Conservation (phyloP, 139 green algal genomes). For the Picochlorum costavermella region DNA sequence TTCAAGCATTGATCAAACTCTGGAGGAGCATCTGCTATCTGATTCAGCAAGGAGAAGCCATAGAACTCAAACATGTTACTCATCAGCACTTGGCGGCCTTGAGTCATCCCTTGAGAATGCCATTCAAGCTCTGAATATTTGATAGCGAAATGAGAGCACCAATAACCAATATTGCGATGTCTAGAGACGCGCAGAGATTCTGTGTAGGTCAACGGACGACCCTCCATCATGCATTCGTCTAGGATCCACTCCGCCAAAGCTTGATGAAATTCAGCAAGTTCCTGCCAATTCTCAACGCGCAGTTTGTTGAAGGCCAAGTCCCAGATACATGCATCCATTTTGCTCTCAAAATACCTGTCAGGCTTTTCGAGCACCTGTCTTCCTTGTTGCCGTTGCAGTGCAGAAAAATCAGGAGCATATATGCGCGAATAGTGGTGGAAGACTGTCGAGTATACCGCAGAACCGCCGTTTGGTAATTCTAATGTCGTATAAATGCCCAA, state of each 20-base stretch:
- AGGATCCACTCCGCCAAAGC: neutral
- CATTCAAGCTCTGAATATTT: neutral
- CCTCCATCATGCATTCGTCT: neutral
- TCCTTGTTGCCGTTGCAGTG: neutral
- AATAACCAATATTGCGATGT: slow-evolving; percentile 1
- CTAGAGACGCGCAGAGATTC: neutral
- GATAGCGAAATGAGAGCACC: neutral
- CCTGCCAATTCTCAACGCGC: neutral
- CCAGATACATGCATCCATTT: neutral
- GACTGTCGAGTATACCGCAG: no score
- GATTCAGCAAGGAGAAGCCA: slow-evolving; percentile 3
- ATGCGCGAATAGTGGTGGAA: no score
- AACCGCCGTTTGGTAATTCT: no score
- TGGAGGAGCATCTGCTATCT: slow-evolving; percentile 2
- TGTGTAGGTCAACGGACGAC: no score
- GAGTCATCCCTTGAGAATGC: neutral
- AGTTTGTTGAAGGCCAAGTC: neutral
- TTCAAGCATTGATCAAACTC: slow-evolving; percentile 3
- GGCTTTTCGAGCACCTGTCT: neutral
- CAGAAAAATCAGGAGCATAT: no score
- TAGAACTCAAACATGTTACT: neutral
- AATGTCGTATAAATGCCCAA: no score
- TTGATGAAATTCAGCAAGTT: neutral
- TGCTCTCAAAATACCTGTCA: neutral
- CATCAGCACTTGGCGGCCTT: neutral